Evolutionary conservation across 257 asterid species (phyloP).

Genomic region (Solanum sejunctum): DNA sequence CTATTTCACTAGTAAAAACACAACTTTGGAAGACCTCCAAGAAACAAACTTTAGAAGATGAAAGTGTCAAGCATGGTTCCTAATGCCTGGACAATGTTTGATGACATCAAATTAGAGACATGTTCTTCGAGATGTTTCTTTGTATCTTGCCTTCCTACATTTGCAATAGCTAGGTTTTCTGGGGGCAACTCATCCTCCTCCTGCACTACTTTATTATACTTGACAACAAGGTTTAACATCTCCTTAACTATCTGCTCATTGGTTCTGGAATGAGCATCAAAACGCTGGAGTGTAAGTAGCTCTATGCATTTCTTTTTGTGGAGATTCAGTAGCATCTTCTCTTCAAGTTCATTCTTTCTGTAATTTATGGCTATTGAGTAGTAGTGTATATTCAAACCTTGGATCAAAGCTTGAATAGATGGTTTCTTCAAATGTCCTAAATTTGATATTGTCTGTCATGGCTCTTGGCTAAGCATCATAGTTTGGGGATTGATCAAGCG

Average conservation of each 20-base stretch:
- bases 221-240: slow-evolving; percentile 66
- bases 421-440: slow-evolving; percentile 95
- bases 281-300: slow-evolving; percentile 78
- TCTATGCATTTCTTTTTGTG: slow-evolving; percentile 97
- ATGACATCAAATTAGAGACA: slow-evolving; percentile 86
- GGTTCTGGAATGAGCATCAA: slow-evolving; percentile 89
- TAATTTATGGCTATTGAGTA: slow-evolving; percentile 94
- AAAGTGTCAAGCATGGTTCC: slow-evolving; percentile 94
- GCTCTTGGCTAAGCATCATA: slow-evolving; percentile 99
- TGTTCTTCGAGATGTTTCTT: slow-evolving; percentile 98
- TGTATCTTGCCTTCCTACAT: slow-evolving; percentile 93
- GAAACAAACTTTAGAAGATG: slow-evolving; percentile 36
- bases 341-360: slow-evolving; percentile 96
- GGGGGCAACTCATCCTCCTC: slow-evolving; percentile 94
- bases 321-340: slow-evolving; percentile 91
- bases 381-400: slow-evolving; percentile 92
- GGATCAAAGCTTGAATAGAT: slow-evolving; percentile 94
- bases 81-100: slow-evolving; percentile 80
- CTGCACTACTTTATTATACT: slow-evolving; percentile 89
- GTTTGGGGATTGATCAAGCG: slow-evolving; percentile 94
- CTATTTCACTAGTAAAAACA: neutral
- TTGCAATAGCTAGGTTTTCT: slow-evolving; percentile 82
- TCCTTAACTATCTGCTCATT: slow-evolving; percentile 94
- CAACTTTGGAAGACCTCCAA: neutral
- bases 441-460: slow-evolving; percentile 95